Conservation (phyloP, 169 alveolate genomes). For the Babesia bovis region DNA sequence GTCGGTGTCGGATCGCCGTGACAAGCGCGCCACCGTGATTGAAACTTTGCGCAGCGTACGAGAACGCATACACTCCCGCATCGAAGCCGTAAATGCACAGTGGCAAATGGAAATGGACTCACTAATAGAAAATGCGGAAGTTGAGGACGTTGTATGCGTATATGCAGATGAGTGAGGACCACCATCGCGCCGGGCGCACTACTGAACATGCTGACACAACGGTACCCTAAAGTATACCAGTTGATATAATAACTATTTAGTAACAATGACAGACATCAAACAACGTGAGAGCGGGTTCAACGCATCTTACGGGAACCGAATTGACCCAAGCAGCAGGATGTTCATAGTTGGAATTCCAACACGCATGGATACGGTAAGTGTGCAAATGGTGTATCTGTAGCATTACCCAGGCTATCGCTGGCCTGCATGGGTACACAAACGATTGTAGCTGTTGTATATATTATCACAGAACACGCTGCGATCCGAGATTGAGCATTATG, state of each 20-base stretch:
- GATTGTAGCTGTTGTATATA: background rate
- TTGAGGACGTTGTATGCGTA: slow-evolving; percentile 52
- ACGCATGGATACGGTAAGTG: slow-evolving; percentile 33
- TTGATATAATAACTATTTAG: slow-evolving; percentile 1
- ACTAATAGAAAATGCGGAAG: slow-evolving; percentile 48
- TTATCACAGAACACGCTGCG: slow-evolving; percentile 49
- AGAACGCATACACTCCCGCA: slow-evolving; percentile 38
- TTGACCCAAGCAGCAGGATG: slow-evolving; percentile 62
- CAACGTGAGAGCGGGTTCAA: background rate
- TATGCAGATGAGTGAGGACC: slow-evolving; percentile 20
- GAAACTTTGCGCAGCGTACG: slow-evolving; percentile 34
- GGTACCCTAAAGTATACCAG: background rate
- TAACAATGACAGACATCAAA: background rate
- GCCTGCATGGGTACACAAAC: too few species aligned
- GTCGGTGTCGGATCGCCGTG: slow-evolving; percentile 13
- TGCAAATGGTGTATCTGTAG: too few species aligned
- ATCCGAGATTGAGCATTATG: slow-evolving; percentile 63
- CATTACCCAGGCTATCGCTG: too few species aligned
- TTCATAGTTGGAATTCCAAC: slow-evolving; percentile 58
- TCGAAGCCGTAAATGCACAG: slow-evolving; percentile 38
- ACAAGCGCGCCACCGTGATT: slow-evolving; percentile 32
- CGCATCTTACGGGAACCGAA: background rate
- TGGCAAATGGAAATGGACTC: slow-evolving; percentile 35
- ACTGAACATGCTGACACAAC: slow-evolving; percentile 5
- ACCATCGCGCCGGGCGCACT: slow-evolving; percentile 1